Conservation (phyloP, 176 grass and related monocot species). For the Dactylis glomerata region DNA sequence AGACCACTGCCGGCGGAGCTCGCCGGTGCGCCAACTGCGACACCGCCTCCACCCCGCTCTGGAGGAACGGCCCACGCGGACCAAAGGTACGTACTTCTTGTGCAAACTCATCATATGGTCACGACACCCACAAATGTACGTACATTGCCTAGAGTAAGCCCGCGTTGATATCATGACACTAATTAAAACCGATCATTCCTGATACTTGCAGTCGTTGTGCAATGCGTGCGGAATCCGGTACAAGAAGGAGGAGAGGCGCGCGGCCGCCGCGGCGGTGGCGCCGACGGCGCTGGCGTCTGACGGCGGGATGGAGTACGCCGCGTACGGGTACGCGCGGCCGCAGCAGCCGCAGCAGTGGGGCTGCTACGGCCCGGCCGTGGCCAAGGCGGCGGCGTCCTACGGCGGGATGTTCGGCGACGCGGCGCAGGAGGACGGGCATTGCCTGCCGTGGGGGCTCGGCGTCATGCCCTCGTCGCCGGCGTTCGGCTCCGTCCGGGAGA, state of each 20-base stretch:
- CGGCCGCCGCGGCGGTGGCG: conserved; percentile 52
- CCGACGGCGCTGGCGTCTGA: conserved; percentile 25
- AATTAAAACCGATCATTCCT: neutral
- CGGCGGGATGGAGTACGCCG: conserved; percentile 39
- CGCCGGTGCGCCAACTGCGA: conserved; percentile 94
- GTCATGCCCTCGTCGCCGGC: conserved; percentile 57
- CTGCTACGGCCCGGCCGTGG: conserved; percentile 60
- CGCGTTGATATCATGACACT: neutral
- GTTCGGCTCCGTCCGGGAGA: conserved; percentile 64
- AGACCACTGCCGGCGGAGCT: conserved; percentile 20
- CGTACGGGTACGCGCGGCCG: conserved; percentile 57
- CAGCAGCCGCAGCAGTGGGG: conserved; percentile 60
- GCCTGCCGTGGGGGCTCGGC: conserved; percentile 79
- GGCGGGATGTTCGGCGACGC: conserved; percentile 47
- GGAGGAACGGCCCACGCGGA: conserved; percentile 89
- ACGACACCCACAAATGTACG: neutral
- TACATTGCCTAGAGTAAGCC: neutral
- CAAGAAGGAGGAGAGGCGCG: conserved; percentile 98
- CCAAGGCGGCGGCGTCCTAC: conserved; percentile 38
- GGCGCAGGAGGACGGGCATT: conserved; percentile 44
- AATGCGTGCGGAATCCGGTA: conserved; percentile 97
- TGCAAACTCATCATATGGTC: neutral
- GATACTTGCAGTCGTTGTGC: conserved; percentile 67
- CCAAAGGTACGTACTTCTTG: conserved; percentile 56
- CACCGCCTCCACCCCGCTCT: conserved; percentile 85